Conservation (phyloP, 495 filamentous ascomycete genomes). For the Hypoxylon subgilvum region DNA sequence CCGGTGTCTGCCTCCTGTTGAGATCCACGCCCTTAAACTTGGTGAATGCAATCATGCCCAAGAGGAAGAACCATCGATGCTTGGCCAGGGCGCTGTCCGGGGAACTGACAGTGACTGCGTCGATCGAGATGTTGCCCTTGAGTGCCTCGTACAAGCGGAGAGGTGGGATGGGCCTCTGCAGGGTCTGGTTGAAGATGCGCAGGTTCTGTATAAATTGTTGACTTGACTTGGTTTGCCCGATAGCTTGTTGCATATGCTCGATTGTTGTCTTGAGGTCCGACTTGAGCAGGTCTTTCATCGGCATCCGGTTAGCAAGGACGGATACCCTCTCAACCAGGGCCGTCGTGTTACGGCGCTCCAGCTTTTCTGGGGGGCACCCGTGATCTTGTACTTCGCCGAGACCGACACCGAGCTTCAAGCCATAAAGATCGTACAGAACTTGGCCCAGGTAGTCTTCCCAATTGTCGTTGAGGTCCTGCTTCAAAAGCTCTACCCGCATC, state of each 20-base stretch:
- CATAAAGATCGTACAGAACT: constrained; percentile 86
- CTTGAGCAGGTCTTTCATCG: constrained; percentile 89
- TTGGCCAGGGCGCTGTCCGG: constrained; percentile 66
- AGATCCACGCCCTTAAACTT: constrained; percentile 75
- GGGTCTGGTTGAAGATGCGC: constrained; percentile 73
- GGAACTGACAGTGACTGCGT: constrained; percentile 57
- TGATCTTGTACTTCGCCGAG: constrained; percentile 74
- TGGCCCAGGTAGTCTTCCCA: constrained; percentile 83
- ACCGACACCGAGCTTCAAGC: constrained; percentile 75
- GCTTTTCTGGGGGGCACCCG: constrained; percentile 71
- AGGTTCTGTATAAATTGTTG: constrained; percentile 75
- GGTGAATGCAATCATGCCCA: constrained; percentile 84
- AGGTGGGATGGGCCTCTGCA: constrained; percentile 82
- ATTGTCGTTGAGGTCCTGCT: constrained; percentile 66
- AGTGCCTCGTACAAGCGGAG: constrained; percentile 78
- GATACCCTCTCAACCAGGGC: constrained; percentile 83
- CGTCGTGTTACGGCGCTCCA: constrained; percentile 77
- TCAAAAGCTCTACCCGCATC: constrained; percentile 79
- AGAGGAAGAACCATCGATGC: constrained; percentile 90
- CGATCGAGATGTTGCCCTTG: constrained; percentile 71
- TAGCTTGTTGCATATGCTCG: constrained; percentile 80
- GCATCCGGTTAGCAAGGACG: constrained; percentile 77
- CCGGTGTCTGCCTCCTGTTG: constrained; percentile 76
- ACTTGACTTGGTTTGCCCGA: constrained; percentile 65
- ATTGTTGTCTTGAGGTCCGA: constrained; percentile 85